phyloP scores from a whole-genome alignment of 2,329 filamentous ascomycete genomes.

The Cladosporium sp. region DNA sequence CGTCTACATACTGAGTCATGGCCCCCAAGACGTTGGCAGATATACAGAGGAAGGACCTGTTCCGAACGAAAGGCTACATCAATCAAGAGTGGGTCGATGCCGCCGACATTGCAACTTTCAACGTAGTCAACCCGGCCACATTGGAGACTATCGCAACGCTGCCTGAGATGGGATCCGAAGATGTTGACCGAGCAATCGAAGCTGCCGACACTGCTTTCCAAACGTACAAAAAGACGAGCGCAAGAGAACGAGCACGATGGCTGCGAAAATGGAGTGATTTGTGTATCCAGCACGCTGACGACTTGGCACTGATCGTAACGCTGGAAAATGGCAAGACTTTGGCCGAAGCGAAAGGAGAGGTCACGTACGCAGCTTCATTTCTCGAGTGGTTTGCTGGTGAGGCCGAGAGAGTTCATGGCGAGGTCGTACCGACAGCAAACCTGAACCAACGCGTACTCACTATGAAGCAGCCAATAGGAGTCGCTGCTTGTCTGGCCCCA shows the following conservation, averaged over 20 bases:
- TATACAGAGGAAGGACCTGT: constrained; percentile 20
- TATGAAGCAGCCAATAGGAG: constrained; percentile 28
- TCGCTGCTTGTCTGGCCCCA: constrained; percentile 24
- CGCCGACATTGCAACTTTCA: constrained; percentile 20
- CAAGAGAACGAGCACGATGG: constrained; percentile 21
- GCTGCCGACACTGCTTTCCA: constrained; percentile 22
- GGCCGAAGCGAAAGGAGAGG: constrained; percentile 68
- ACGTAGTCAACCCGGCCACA: constrained; percentile 22
- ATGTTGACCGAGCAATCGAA: constrained; percentile 19
- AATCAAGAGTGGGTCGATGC: constrained; percentile 23
- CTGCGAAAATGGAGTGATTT: constrained; percentile 29
- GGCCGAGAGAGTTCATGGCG: constrained; percentile 23
- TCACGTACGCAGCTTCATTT: constrained; percentile 38
- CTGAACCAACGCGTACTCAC: constrained; percentile 22
- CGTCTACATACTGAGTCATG: no score
- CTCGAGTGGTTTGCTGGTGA: constrained; percentile 31
- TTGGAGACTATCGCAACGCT: constrained; percentile 20
- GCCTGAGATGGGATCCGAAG: constrained; percentile 21
- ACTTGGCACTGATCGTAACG: constrained; percentile 76
- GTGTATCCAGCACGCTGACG: constrained; percentile 57
- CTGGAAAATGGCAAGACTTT: constrained; percentile 87
- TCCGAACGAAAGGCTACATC: constrained; percentile 20
- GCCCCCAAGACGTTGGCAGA: neutral
- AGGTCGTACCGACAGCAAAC: constrained; percentile 17
- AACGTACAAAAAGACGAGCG: constrained; percentile 20